These are phyloP conservation scores for Starmerella sp. DNA, from an alignment of 805 yeast species.

Conservation along the genomic window DNA sequence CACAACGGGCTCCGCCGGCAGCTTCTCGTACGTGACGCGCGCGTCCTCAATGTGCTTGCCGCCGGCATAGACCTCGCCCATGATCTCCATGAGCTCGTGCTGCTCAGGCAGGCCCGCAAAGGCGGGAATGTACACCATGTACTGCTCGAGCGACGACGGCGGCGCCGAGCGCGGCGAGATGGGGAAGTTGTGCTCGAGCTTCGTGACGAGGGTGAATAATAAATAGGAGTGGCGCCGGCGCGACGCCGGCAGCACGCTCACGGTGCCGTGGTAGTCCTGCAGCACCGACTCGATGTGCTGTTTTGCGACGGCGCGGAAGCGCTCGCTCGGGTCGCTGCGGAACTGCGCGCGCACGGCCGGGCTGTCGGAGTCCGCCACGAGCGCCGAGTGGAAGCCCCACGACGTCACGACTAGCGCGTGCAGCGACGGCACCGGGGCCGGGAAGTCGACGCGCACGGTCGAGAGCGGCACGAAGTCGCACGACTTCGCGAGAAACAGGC, in stretches of 20 bases:
- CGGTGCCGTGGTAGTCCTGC: constrained; percentile 42
- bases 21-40: constrained; percentile 37
- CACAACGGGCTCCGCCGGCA: constrained; percentile 20
- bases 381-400: constrained; percentile 77
- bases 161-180: constrained; percentile 53
- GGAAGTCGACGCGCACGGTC: constrained; percentile 37
- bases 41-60: constrained; percentile 44
- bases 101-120: constrained; percentile 10
- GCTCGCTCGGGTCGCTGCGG: constrained; percentile 33
- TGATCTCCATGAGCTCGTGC: constrained; percentile 40
- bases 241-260: constrained; percentile 13
- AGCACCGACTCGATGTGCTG: constrained; percentile 37
- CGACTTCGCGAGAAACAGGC: constrained; percentile 19
- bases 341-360: constrained; percentile 58
- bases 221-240: constrained; percentile 41
- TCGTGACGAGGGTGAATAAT: constrained; percentile 43
- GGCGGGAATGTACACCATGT: constrained; percentile 38
- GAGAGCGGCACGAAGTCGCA: constrained; percentile 32
- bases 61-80: constrained; percentile 44
- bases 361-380: constrained; percentile 70
- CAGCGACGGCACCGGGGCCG: constrained; percentile 32
- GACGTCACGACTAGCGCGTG: constrained; percentile 50
- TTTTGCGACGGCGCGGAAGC: constrained; percentile 62
- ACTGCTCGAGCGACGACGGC: constrained; percentile 32
- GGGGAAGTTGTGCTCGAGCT: constrained; percentile 48